Percentiles rank a stretch among this genome's conserved stretches.
Evolutionary conservation across 106 monocot species (phyloP).

Genomic region (Dendrobium catenatum): DNA sequence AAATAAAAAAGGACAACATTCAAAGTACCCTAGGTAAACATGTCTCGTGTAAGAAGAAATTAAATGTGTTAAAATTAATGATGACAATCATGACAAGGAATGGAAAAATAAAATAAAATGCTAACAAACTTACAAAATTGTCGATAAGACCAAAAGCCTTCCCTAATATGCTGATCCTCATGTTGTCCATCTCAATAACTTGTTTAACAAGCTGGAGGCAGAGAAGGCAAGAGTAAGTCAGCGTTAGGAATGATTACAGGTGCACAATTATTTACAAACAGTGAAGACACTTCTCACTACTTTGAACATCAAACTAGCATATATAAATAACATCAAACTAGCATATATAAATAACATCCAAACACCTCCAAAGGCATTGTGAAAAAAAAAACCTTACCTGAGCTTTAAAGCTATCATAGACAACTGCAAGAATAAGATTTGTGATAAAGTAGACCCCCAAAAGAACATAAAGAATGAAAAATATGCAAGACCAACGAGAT

Average conservation of each 20-base stretch:
- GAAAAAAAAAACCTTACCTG: conserved; percentile 46
- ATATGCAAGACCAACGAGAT: conserved; percentile 83
- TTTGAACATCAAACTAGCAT: neutral
- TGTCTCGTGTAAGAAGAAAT: neutral
- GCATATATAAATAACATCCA: conserved; percentile 1
- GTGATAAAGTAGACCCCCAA: conserved; percentile 94
- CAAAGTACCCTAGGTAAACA: neutral
- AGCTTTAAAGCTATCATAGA: conserved; percentile 93
- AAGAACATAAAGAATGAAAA: conserved; percentile 88
- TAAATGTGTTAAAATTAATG: neutral
- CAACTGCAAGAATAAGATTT: conserved; percentile 96
- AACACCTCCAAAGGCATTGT: conserved; percentile 4
- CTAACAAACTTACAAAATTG: conserved; percentile 50
- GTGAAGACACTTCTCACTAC: neutral
- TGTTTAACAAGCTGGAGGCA: conserved; percentile 75
- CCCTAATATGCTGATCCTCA: conserved; percentile 57
- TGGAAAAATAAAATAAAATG: neutral
- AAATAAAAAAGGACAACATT: too few relatives aligned
- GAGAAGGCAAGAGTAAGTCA: neutral
- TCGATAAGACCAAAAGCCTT: conserved; percentile 89
- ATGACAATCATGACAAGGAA: neutral
- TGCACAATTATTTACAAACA: neutral
- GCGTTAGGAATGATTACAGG: neutral
- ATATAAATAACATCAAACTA: neutral
- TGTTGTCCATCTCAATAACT: conserved; percentile 71